Base-by-base conservation (phyloP, 2,329 filamentous ascomycete genomes). In the Chaetomiaceae sp. region DNA sequence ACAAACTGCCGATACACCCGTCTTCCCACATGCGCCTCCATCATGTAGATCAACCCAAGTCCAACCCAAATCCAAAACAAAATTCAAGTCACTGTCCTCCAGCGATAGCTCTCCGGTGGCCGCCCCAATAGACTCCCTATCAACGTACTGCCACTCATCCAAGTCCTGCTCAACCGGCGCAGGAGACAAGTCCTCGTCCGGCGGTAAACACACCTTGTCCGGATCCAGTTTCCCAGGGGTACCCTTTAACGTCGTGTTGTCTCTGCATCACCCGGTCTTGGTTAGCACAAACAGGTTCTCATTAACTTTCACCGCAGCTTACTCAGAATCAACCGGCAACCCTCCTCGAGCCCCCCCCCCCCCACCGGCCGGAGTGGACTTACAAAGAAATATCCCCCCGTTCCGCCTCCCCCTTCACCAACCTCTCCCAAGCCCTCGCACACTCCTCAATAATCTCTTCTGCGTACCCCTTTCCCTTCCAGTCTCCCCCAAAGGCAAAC, bases 381-480 rank as follows among this genome's bases (percentile, higher is more conserved):
- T 81, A 95, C 89, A 89, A 83, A 64, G 83, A 86, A 68, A 97
- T 80, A 55, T 84, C 86, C 62, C 88, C 88, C 62, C 83, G 78
- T 64, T 81, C 75, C 62, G 84, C 85, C 82, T 95, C 90, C 78
- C 92, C 92, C 57, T 86, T 86, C 72, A 96, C 87, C 65, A 97
- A 83, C 74, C 86, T 89, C 75, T 95, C 89, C 94, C 94, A 99
- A 58, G 92, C 90, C 77, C 96, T 92, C 64, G 83, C 82, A 72
- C 92, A 97, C 80, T 97, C 92, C 62, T 85, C 87, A 70, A 99
- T 84, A 67, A 97, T 87, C 60, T 96, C 90, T 72, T 86, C 86
- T 70, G 94, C 94, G 73, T 96, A 96, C 87, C 87, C 89, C 84
- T 89, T 94, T 84, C 96, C 97, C 87, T 96, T 97, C 87, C 91